Evolutionary conservation across 441 rosid genomes (phyloP).

Genomic region (Gossypium schwendimanii): DNA sequence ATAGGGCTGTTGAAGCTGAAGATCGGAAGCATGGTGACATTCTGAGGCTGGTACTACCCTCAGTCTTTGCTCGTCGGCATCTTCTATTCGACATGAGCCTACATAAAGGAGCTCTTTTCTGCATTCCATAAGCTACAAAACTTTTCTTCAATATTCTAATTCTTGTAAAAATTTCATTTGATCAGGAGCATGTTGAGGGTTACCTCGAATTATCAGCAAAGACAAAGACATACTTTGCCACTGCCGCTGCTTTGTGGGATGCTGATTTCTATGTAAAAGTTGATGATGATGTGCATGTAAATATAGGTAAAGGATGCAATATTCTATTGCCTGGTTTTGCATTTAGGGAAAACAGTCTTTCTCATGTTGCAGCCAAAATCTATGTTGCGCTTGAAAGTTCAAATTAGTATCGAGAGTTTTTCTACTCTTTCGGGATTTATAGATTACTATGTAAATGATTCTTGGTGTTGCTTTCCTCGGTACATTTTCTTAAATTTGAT

Average conservation of each 20-base stretch:
- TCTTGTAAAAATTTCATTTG: conserved; percentile 12
- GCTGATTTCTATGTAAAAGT: conserved; percentile 89
- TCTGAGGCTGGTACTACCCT: conserved; percentile 66
- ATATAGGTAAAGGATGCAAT: conserved; percentile 48
- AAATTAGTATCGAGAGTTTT: not conserved
- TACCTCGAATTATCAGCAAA: conserved; percentile 89
- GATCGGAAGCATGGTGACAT: conserved; percentile 78
- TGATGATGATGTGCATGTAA: conserved; percentile 91
- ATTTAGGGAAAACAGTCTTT: not conserved
- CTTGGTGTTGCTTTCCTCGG: not conserved
- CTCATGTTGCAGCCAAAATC: conserved; percentile 1
- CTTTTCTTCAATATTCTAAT: not conserved
- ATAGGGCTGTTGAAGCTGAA: conserved; percentile 89
- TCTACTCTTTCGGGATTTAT: not conserved
- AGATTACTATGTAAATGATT: not conserved
- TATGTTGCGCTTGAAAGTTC: not conserved
- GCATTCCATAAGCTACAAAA: not conserved
- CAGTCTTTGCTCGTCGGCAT: not conserved
- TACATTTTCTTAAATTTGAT: conserved; percentile 5
- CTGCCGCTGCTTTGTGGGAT: conserved; percentile 81
- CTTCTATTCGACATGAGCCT: not conserved
- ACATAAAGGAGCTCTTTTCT: not conserved
- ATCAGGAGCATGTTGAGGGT: conserved; percentile 88
- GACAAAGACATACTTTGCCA: conserved; percentile 69
- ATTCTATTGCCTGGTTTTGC: not conserved